Percentiles rank a stretch among this genome's conserved stretches.
These are phyloP conservation scores for Fusarium cyanostomum DNA, from an alignment of 2,329 filamentous ascomycete genomes.

Conservation along the genomic window DNA sequence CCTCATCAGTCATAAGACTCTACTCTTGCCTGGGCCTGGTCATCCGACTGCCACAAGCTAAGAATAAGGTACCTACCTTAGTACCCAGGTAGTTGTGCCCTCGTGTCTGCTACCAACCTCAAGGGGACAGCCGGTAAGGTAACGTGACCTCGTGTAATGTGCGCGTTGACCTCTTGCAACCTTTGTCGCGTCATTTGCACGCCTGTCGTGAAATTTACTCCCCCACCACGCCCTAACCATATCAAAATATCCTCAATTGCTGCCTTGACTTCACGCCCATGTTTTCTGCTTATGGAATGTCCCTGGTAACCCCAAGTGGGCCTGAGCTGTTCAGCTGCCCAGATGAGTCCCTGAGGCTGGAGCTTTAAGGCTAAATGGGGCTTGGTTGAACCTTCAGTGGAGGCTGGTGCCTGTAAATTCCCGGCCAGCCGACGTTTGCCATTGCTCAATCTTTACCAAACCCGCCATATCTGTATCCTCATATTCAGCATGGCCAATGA, in stretches of 20 bases:
- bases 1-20: slow-evolving; percentile 31
- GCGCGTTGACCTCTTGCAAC: slow-evolving; percentile 2
- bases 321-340: not conserved
- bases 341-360: not conserved
- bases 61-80: too few relatives aligned
- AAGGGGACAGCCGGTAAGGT: not conserved
- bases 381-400: not conserved
- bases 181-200: not conserved
- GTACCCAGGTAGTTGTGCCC: too few relatives aligned
- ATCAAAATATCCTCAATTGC: not conserved
- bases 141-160: slow-evolving; percentile 22
- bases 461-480: not conserved
- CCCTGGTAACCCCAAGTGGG: not conserved
- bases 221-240: not conserved
- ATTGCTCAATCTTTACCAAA: not conserved
- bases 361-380: not conserved
- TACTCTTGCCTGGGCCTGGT: not conserved
- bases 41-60: not conserved
- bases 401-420: slow-evolving; percentile 11
- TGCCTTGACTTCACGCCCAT: not conserved
- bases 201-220: not conserved
- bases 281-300: not conserved
- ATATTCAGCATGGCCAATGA: slow-evolving; percentile 2
- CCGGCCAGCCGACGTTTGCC: not conserved
- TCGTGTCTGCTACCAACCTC: too few relatives aligned